Percentiles rank a stretch among this genome's conserved stretches.
These are phyloP conservation scores for Borovskyia barvae DNA, from an alignment of 208 protist genomes.

Conservation along the genomic window DNA sequence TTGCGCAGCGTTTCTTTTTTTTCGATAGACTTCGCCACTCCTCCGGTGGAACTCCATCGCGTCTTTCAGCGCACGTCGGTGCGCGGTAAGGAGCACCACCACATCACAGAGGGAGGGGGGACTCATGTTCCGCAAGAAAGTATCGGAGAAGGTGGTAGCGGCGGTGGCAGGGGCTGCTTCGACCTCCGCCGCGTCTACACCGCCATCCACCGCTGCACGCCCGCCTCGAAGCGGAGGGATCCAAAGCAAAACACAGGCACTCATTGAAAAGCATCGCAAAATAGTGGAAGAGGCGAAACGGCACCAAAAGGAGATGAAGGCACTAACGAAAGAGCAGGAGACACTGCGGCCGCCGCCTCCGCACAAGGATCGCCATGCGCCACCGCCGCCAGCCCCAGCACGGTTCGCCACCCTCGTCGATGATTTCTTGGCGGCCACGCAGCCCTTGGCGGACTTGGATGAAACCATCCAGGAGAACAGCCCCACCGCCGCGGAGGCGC, in stretches of 20 bases:
- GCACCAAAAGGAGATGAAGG: conserved; percentile 21
- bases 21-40: too few species aligned
- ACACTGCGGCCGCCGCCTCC: neutral
- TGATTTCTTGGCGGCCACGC: conserved; percentile 29
- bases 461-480: conserved; percentile 36
- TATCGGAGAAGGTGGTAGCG: conserved; percentile 3
- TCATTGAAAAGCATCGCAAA: conserved; percentile 30
- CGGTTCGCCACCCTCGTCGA: conserved; percentile 29
- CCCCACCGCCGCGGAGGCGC: neutral
- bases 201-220: neutral
- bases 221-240: neutral
- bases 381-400: neutral
- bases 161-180: neutral
- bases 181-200: neutral
- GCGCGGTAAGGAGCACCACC: too few species aligned
- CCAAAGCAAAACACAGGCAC: conserved; percentile 12
- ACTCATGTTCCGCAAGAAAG: conserved; percentile 57
- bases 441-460: conserved; percentile 67
- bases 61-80: neutral
- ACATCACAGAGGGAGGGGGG: too few species aligned
- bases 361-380: neutral
- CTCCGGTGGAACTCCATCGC: too few species aligned
- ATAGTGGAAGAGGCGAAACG: conserved; percentile 27
- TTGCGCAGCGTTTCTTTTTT: too few species aligned
- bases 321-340: conserved; percentile 20